Evolutionary conservation across 2,329 filamentous ascomycete species (phyloP).

Genomic region (Hypoxylon sp.): DNA sequence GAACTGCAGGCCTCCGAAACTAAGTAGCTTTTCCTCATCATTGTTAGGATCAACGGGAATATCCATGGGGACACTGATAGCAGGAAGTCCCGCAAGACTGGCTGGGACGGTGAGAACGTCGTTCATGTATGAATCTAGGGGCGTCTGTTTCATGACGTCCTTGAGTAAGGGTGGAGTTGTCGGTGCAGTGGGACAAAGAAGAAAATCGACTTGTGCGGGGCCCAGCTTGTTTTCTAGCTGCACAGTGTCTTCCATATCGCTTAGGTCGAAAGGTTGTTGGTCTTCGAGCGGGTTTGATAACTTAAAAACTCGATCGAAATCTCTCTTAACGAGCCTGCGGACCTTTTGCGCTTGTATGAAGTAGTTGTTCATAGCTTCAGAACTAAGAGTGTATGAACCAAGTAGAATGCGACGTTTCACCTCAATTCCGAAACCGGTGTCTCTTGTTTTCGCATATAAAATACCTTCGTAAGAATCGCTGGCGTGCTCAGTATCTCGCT

Average conservation of each 20-base stretch:
- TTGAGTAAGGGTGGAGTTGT: slow-evolving; percentile 77
- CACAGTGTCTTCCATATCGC: slow-evolving; percentile 70
- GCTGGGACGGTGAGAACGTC: slow-evolving; percentile 97
- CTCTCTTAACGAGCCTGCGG: slow-evolving; percentile 83
- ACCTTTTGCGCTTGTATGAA: slow-evolving; percentile 95
- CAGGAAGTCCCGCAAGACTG: slow-evolving; percentile 90
- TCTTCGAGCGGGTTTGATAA: slow-evolving; percentile 77
- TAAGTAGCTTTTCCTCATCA: slow-evolving; percentile 56
- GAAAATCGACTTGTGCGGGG: slow-evolving; percentile 81
- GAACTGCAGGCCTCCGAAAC: slow-evolving; percentile 76
- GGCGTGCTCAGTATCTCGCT: slow-evolving; percentile 61
- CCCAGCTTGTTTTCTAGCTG: slow-evolving; percentile 70
- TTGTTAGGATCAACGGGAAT: slow-evolving; percentile 53
- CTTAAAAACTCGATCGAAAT: slow-evolving; percentile 86
- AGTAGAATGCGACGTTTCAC: slow-evolving; percentile 89
- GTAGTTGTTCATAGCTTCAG: slow-evolving; percentile 94
- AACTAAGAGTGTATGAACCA: slow-evolving; percentile 90
- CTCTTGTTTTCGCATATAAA: slow-evolving; percentile 83
- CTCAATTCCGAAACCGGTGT: slow-evolving; percentile 83
- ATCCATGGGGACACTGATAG: slow-evolving; percentile 83
- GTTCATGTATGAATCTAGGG: slow-evolving; percentile 87
- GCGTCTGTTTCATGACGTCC: slow-evolving; percentile 68
- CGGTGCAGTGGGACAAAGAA: slow-evolving; percentile 90
- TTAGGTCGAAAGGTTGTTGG: slow-evolving; percentile 68
- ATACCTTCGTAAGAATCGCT: slow-evolving; percentile 72